Evolutionary conservation across 768 basidiomycete species (phyloP).

Genomic region (Boletellus ananas): DNA sequence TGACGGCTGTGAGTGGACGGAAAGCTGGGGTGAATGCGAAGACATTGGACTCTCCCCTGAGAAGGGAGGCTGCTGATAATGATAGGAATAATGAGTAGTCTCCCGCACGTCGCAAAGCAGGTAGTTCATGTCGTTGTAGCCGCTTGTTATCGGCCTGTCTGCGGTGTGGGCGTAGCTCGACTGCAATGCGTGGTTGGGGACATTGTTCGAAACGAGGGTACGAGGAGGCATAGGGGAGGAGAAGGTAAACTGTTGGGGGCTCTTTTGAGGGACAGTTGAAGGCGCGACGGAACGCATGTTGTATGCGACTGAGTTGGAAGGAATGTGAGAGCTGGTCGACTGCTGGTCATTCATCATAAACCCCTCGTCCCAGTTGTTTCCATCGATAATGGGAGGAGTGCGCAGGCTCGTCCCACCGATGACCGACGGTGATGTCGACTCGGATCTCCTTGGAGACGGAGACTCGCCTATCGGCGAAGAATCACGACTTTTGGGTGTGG

Average conservation of each 20-base stretch:
- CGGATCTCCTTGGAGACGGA: conserved; percentile 40
- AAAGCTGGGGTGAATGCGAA: conserved; percentile 41
- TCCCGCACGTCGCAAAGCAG: conserved; percentile 45
- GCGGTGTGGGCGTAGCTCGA: conserved; percentile 45
- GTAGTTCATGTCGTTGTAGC: conserved; percentile 47
- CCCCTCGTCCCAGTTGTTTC: conserved; percentile 52
- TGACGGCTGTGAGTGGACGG: conserved; percentile 34
- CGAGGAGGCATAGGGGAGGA: conserved; percentile 42
- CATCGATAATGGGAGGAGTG: conserved; percentile 47
- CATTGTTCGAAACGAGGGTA: conserved; percentile 37
- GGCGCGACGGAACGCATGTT: conserved; percentile 42
- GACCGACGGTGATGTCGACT: conserved; percentile 33
- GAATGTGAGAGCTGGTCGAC: conserved; percentile 30
- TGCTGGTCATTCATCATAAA: conserved; percentile 50
- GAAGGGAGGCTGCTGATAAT: conserved; percentile 51
- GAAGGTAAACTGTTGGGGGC: conserved; percentile 43
- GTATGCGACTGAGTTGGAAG: conserved; percentile 41
- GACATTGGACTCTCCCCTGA: conserved; percentile 40
- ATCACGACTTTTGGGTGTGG: conserved; percentile 52
- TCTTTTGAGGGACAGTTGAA: conserved; percentile 44
- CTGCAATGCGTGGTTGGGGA: conserved; percentile 37
- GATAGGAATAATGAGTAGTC: conserved; percentile 47
- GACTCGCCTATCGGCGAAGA: conserved; percentile 63
- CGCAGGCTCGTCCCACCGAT: conserved; percentile 28
- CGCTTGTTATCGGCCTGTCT: conserved; percentile 47